Conservation (phyloP, 2,329 filamentous ascomycete genomes). For the Macrophomina pseudophaseolina region DNA sequence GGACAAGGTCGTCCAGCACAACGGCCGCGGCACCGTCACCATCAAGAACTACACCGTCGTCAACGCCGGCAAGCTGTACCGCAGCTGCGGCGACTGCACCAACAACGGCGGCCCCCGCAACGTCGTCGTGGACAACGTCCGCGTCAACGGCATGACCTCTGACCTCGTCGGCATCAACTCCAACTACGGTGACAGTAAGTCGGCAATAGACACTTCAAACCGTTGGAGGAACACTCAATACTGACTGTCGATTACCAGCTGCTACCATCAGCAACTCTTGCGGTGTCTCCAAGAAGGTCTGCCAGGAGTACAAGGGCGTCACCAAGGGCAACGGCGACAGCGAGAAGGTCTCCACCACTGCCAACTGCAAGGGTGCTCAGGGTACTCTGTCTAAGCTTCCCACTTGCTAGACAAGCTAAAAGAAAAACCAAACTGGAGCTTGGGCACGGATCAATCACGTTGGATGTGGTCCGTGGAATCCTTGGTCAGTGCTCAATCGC, state of each 20-base stretch:
- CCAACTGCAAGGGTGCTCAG: conserved; percentile 21
- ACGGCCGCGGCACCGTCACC: conserved; percentile 38
- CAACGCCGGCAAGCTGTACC: conserved; percentile 39
- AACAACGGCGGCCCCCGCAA: conserved; percentile 41
- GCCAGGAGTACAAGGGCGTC: conserved; percentile 34
- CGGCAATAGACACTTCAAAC: too few relatives aligned
- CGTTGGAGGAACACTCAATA: not conserved
- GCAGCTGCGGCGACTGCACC: conserved; percentile 39
- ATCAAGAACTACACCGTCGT: conserved; percentile 39
- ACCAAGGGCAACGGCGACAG: conserved; percentile 11
- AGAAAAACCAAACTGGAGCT: not conserved
- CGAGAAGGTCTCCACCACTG: conserved; percentile 10
- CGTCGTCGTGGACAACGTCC: conserved; percentile 45
- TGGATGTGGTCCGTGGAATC: not conserved
- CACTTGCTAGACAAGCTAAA: conserved; percentile 25
- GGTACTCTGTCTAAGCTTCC: conserved; percentile 32
- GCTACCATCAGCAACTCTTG: conserved; percentile 50
- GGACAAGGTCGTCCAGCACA: conserved; percentile 43
- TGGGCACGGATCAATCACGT: not conserved
- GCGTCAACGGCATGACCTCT: conserved; percentile 33
- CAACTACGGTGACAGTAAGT: conserved; percentile 51
- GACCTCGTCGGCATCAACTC: conserved; percentile 48
- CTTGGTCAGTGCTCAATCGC: not conserved
- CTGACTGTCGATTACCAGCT: conserved; percentile 21
- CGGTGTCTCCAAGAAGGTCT: conserved; percentile 31